A percentile compares a stretch with the other conserved stretches of the same genome.
Conservation (phyloP, 169 alveolate species). For the Eimeria necatrix region DNA sequence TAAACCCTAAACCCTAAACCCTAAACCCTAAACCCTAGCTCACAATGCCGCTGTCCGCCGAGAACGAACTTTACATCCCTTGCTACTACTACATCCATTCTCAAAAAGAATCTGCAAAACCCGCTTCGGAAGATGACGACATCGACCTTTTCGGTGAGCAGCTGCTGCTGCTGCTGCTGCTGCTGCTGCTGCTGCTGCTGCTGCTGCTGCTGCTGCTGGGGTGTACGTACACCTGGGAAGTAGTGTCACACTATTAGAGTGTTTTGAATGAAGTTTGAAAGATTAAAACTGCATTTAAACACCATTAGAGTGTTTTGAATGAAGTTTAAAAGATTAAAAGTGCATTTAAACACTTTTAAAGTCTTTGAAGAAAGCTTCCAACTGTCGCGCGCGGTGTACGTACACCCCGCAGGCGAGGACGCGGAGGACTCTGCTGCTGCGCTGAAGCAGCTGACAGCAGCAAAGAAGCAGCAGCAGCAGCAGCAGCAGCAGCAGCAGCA, state of each 20-base stretch:
- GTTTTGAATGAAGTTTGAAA: too few species aligned
- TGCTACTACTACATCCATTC: slow-evolving; percentile 47
- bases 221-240: too few species aligned
- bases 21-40: not conserved
- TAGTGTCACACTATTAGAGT: too few species aligned
- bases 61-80: slow-evolving; percentile 44
- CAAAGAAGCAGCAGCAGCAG: not conserved
- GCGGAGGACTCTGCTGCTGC: slow-evolving; percentile 80
- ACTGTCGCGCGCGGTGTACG: too few species aligned
- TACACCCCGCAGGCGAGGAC: not conserved
- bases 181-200: slow-evolving; percentile 81
- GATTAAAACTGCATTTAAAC: too few species aligned
- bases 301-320: too few species aligned
- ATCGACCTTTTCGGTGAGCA: slow-evolving; percentile 52
- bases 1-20: not conserved
- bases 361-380: too few species aligned
- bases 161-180: not conserved
- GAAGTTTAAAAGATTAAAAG: too few species aligned
- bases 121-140: slow-evolving; percentile 31
- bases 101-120: not conserved
- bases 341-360: too few species aligned
- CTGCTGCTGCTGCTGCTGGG: slow-evolving; percentile 39
- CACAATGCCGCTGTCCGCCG: not conserved
- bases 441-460: slow-evolving; percentile 11
- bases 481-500: too few species aligned